Conservation (phyloP, 1,284 basidiomycete genomes). For the Farysia itapuensis region DNA sequence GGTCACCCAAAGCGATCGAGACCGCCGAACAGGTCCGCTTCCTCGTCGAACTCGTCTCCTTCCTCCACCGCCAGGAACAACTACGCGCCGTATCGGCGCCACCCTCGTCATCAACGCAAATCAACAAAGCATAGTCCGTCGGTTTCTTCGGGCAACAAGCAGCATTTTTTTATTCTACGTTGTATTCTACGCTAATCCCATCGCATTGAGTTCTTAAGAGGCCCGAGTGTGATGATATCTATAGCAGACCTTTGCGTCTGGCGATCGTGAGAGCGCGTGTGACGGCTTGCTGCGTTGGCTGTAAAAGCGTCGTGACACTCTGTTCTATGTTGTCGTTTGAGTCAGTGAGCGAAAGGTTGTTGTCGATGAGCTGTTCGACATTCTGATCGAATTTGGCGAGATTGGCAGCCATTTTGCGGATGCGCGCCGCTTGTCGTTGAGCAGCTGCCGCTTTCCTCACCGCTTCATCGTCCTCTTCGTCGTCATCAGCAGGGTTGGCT, state of each 20-base stretch:
- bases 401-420: background rate
- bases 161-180: too few relatives aligned
- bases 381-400: background rate
- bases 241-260: background rate
- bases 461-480: too few relatives aligned
- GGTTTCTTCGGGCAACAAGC: too few relatives aligned
- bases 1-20: constrained; percentile 57
- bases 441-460: too few relatives aligned
- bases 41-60: constrained; percentile 44
- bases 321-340: background rate
- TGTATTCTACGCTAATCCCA: too few relatives aligned
- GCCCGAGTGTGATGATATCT: too few relatives aligned
- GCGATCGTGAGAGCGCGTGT: background rate
- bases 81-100: background rate
- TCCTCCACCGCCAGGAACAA: constrained; percentile 37
- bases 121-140: too few relatives aligned
- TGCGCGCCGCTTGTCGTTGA: too few relatives aligned
- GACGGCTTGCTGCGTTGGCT: background rate
- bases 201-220: too few relatives aligned
- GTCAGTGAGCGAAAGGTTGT: background rate
- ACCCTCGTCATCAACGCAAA: background rate
- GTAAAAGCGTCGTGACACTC: background rate
- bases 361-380: background rate
- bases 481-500: too few relatives aligned
- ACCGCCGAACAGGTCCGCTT: constrained; percentile 58